Percentiles rank a stretch among this genome's conserved stretches.
These are phyloP conservation scores for Penicillium simplicissimum DNA, from an alignment of 495 filamentous ascomycete species.

Conservation along the genomic window DNA sequence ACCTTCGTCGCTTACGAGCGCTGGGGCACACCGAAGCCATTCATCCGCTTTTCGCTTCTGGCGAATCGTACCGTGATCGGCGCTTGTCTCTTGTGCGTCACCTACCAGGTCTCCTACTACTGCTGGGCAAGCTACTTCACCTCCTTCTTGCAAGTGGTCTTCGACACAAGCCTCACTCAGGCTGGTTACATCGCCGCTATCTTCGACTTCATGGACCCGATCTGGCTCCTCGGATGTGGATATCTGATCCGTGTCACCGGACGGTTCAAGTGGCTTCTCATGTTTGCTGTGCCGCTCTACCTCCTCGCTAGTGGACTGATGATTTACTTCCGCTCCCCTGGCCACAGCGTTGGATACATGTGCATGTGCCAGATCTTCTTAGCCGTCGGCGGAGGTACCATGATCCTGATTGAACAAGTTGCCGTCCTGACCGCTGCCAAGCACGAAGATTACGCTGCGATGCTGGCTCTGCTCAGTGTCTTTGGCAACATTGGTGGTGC, in stretches of 20 bases:
- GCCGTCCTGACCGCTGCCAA: slow-evolving; percentile 67
- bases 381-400: slow-evolving; percentile 60
- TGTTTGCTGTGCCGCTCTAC: slow-evolving; percentile 61
- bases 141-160: slow-evolving; percentile 70
- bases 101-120: slow-evolving; percentile 57
- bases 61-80: slow-evolving; percentile 64
- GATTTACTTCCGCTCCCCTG: slow-evolving; percentile 64
- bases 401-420: slow-evolving; percentile 66
- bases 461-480: slow-evolving; percentile 44
- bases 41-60: slow-evolving; percentile 61
- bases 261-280: slow-evolving; percentile 51
- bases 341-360: slow-evolving; percentile 60
- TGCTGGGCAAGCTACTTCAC: slow-evolving; percentile 60
- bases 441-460: slow-evolving; percentile 55
- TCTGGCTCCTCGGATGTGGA: slow-evolving; percentile 52
- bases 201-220: slow-evolving; percentile 50
- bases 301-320: slow-evolving; percentile 60
- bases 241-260: slow-evolving; percentile 54
- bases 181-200: slow-evolving; percentile 57
- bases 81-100: slow-evolving; percentile 56
- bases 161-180: slow-evolving; percentile 53
- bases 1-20: slow-evolving; percentile 59
- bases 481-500: slow-evolving; percentile 64
- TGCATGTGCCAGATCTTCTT: slow-evolving; percentile 78
- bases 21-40: slow-evolving; percentile 52